phyloP scores from a whole-genome alignment of 805 yeast genomes.

The Ogataea glucozyma region DNA sequence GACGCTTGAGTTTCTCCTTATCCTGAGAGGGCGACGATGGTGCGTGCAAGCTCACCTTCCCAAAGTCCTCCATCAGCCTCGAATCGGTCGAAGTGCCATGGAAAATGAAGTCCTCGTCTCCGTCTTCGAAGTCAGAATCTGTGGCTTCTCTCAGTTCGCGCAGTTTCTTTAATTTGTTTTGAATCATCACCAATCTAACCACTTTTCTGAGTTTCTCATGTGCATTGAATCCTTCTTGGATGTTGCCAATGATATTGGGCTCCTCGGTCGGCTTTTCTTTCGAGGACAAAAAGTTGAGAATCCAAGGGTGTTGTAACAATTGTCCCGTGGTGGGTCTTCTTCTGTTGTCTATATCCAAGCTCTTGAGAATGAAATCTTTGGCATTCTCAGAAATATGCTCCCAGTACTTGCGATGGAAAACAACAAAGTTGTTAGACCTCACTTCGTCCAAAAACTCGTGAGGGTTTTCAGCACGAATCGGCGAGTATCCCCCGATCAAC shows the following conservation, averaged over 20 bases:
- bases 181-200: constrained; percentile 77
- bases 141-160: constrained; percentile 59
- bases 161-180: constrained; percentile 74
- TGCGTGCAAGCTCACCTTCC: constrained; percentile 16
- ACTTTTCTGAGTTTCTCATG: constrained; percentile 83
- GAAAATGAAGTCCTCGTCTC: constrained; percentile 34
- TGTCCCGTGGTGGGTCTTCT: constrained; percentile 69
- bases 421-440: constrained; percentile 68
- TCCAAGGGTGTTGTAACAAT: constrained; percentile 75
- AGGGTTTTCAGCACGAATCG: constrained; percentile 83
- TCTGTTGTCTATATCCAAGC: constrained; percentile 67
- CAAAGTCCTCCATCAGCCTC: constrained; percentile 37
- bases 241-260: constrained; percentile 75
- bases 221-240: constrained; percentile 81
- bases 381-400: constrained; percentile 76
- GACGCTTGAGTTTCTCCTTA: constrained; percentile 23
- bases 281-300: constrained; percentile 44
- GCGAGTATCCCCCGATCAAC: constrained; percentile 86
- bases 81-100: constrained; percentile 43
- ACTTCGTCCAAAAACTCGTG: constrained; percentile 82
- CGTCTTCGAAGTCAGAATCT: constrained; percentile 40
- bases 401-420: constrained; percentile 89
- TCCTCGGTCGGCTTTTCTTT: constrained; percentile 20
- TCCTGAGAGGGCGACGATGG: constrained; percentile 3
- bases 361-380: constrained; percentile 68